Evolutionary conservation across 23 red algal species (phyloP).

Genomic region (Gracilaria gracilis): DNA sequence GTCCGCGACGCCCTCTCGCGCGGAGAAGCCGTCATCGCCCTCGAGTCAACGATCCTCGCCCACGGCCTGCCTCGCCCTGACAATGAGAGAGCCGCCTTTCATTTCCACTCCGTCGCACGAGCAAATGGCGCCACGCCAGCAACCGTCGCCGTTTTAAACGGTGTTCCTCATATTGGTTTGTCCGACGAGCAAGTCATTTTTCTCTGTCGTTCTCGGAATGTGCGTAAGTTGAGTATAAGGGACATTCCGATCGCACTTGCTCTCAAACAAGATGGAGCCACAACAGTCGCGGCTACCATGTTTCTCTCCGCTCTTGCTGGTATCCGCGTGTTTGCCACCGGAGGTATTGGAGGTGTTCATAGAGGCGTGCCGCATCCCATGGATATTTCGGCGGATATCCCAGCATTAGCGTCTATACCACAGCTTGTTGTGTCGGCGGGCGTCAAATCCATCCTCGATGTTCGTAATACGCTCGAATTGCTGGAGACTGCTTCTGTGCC

Average conservation of each 20-base stretch:
- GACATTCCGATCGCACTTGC: conserved; percentile 70
- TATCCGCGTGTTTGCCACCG: conserved; percentile 86
- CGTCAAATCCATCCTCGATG: conserved; percentile 83
- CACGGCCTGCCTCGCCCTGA: conserved; percentile 90
- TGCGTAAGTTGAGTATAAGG: conserved; percentile 70
- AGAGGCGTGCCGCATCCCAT: conserved; percentile 47
- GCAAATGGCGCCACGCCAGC: conserved; percentile 69
- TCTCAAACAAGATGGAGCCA: conserved; percentile 57
- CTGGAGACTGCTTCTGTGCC: conserved; percentile 85
- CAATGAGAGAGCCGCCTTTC: conserved; percentile 63
- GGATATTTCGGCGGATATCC: conserved; percentile 85
- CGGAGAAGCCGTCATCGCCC: conserved; percentile 74
- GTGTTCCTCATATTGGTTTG: conserved; percentile 65
- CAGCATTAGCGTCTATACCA: conserved; percentile 57
- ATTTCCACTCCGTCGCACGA: conserved; percentile 45
- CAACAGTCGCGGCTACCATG: conserved; percentile 85
- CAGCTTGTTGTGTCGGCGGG: conserved; percentile 90
- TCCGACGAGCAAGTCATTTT: conserved; percentile 29
- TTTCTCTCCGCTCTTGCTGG: conserved; percentile 74
- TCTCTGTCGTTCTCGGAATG: conserved; percentile 28
- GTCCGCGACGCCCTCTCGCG: conserved; percentile 50
- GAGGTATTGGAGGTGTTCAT: conserved; percentile 94
- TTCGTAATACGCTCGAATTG: conserved; percentile 82
- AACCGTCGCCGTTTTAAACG: conserved; percentile 75
- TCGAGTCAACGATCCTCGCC: conserved; percentile 88